These are phyloP conservation scores for Drechslerella dactyloides DNA, from an alignment of 2,329 filamentous ascomycete species.

Conservation along the genomic window DNA sequence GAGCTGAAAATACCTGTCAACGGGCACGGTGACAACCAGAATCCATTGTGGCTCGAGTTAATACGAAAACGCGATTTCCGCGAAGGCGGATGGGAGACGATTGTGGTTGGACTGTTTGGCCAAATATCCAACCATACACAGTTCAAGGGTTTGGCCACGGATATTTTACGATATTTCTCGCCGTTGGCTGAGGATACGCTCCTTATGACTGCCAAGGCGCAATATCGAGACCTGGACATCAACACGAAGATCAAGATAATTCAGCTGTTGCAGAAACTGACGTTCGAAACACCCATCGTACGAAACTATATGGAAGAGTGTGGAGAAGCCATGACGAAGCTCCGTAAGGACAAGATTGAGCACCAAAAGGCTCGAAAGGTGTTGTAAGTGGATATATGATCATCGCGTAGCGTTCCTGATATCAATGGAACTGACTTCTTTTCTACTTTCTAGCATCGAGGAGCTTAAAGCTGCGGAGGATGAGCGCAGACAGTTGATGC, in stretches of 20 bases:
- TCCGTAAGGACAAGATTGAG: constrained; percentile 94
- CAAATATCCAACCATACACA: constrained; percentile 79
- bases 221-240: constrained; percentile 78
- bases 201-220: constrained; percentile 72
- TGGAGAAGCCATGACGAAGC: constrained; percentile 89
- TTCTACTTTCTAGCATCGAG: constrained; percentile 65
- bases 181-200: constrained; percentile 78
- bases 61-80: constrained; percentile 82
- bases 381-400: constrained; percentile 60
- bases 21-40: constrained; percentile 45
- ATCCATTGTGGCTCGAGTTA: constrained; percentile 83
- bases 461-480: constrained; percentile 74
- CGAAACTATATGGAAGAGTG: constrained; percentile 90
- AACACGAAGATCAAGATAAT: constrained; percentile 81
- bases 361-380: constrained; percentile 78
- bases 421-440: too few relatives aligned
- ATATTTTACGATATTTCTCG: constrained; percentile 79
- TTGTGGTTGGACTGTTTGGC: constrained; percentile 83
- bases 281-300: constrained; percentile 82
- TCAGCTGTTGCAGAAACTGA: constrained; percentile 84
- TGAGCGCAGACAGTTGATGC: constrained; percentile 73
- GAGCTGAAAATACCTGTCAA: constrained; percentile 45
- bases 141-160: constrained; percentile 74
- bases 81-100: constrained; percentile 88
- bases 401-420: neutral